Evolutionary conservation across 164 flowering plant species (phyloP).

Genomic region (Saururus chinensis): DNA sequence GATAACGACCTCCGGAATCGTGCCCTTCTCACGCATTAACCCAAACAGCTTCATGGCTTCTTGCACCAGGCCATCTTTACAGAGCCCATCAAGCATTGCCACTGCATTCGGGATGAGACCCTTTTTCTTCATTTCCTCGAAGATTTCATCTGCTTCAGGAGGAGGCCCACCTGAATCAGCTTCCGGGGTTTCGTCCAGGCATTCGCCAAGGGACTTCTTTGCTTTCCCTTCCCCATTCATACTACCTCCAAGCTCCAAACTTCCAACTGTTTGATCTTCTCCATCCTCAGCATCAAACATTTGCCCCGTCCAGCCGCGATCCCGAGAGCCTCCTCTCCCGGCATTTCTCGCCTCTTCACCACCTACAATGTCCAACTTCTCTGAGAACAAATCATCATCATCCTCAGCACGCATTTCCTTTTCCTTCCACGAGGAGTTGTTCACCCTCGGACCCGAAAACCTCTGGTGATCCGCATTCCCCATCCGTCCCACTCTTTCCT

Average conservation of each 20-base stretch:
- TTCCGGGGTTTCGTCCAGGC: not conserved
- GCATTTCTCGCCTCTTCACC: slow-evolving; percentile 1
- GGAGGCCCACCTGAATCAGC: slow-evolving; percentile 8
- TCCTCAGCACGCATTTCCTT: not conserved
- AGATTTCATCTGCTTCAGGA: slow-evolving; percentile 64
- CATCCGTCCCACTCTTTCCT: slow-evolving; percentile 1
- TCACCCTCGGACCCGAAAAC: slow-evolving; percentile 3
- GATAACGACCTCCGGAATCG: slow-evolving; percentile 79
- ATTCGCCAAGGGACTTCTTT: slow-evolving; percentile 4
- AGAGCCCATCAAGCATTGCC: slow-evolving; percentile 96
- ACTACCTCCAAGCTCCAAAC: slow-evolving; percentile 7
- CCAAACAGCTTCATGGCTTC: slow-evolving; percentile 94
- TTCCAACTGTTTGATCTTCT: slow-evolving; percentile 10
- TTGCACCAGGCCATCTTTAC: slow-evolving; percentile 81
- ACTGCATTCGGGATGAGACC: slow-evolving; percentile 94
- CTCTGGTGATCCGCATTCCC: not conserved
- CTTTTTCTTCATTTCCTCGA: slow-evolving; percentile 78
- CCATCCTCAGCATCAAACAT: not conserved
- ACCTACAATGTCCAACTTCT: slow-evolving; percentile 1
- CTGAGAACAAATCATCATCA: not conserved
- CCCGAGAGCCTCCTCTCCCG: not conserved
- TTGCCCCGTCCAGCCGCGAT: slow-evolving; percentile 6
- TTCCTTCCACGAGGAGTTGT: slow-evolving; percentile 9
- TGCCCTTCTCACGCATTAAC: slow-evolving; percentile 72
- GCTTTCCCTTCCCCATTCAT: slow-evolving; percentile 23